Evolutionary conservation across 1,284 basidiomycete genomes (phyloP).

Genomic region (Trichosporon sp.): DNA sequence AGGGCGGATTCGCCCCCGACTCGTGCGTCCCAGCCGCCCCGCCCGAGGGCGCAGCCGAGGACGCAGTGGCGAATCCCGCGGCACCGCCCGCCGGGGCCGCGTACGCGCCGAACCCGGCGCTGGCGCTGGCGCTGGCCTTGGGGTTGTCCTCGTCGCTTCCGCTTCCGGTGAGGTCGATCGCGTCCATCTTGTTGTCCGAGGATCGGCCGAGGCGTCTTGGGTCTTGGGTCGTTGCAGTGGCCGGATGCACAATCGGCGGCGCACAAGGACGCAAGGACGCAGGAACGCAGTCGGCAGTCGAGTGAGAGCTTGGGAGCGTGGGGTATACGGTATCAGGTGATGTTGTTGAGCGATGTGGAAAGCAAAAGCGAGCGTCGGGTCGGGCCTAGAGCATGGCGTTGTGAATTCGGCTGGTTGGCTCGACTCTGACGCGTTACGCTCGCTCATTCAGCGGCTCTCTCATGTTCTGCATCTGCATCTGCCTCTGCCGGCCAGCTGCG

Average conservation of each 20-base stretch:
- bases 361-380: neutral
- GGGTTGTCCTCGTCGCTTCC: conserved; percentile 1
- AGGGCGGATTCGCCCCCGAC: neutral
- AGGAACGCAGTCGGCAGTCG: neutral
- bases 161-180: neutral
- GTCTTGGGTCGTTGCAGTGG: no score
- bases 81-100: neutral
- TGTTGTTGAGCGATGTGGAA: neutral
- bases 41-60: neutral
- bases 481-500: no score
- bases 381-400: neutral
- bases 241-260: no score
- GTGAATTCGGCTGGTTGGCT: neutral
- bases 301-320: neutral
- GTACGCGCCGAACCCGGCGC: neutral
- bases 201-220: no score
- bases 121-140: neutral
- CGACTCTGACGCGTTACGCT: neutral
- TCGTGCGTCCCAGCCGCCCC: neutral
- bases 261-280: neutral
- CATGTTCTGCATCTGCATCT: neutral
- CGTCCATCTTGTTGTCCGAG: neutral
- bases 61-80: neutral
- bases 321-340: neutral
- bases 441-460: neutral